Percentiles rank a stretch among this genome's conserved stretches.
These are phyloP conservation scores for Quillaja saponaria DNA, from an alignment of 306 rosid species.

Conservation along the genomic window DNA sequence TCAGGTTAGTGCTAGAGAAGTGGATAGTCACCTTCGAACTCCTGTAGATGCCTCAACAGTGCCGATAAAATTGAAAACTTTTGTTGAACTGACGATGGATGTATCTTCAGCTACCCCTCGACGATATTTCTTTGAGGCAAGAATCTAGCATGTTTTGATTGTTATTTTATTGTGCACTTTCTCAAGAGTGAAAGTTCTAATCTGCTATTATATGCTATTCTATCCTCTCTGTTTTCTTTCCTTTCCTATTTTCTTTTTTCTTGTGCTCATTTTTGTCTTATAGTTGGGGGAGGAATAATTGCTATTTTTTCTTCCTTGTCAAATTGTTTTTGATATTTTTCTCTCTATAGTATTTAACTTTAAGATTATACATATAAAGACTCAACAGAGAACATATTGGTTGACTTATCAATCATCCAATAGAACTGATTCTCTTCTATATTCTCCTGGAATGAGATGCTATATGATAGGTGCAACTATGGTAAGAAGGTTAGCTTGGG, in stretches of 20 bases:
- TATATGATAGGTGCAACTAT: no score
- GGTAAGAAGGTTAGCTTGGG: no score
- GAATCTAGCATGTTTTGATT: conserved; percentile 45
- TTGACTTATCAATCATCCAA: no score
- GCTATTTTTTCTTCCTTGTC: no score
- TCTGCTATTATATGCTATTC: conserved; percentile 2
- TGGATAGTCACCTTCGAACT: conserved; percentile 37
- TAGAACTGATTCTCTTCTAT: no score
- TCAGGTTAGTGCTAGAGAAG: conserved; percentile 61
- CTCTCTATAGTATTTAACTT: no score
- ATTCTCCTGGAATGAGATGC: no score
- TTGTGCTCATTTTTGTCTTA: no score
- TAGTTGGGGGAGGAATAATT: no score
- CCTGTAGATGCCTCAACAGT: conserved; percentile 27
- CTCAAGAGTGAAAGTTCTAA: conserved; percentile 1
- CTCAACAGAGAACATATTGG: no score
- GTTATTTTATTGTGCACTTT: conserved; percentile 26
- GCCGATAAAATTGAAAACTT: conserved; percentile 66
- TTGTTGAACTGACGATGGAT: conserved; percentile 81
- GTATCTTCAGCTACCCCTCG: conserved; percentile 92
- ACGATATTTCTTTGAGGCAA: conserved; percentile 95
- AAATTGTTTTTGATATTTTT: no score
- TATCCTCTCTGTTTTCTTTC: conserved; percentile 3
- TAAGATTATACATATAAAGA: no score
- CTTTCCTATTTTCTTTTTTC: neutral